Evolutionary conservation across 192 early-diverging fungal genomes (phyloP).

Genomic region (Spizellomyces sp.): DNA sequence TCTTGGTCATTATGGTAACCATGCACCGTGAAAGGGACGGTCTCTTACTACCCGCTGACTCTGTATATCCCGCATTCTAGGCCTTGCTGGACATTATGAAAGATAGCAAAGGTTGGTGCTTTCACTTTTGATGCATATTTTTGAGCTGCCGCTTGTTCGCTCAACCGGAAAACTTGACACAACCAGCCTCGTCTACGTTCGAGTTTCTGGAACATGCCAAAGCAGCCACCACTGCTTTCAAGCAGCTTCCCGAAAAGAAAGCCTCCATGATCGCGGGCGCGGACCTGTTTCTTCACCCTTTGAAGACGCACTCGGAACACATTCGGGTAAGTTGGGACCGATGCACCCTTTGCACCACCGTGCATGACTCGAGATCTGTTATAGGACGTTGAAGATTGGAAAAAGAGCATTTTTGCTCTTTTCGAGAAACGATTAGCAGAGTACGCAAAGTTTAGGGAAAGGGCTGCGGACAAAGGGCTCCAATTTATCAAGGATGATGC

Average conservation of each 20-base stretch:
- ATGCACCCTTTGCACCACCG: background rate
- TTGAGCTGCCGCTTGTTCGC: background rate
- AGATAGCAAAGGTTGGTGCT: slow-evolving; percentile 16
- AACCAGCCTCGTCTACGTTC: slow-evolving; percentile 78
- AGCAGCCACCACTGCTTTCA: slow-evolving; percentile 63
- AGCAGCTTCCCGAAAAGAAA: slow-evolving; percentile 66
- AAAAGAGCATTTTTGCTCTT: slow-evolving; percentile 3
- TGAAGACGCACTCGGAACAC: slow-evolving; percentile 61
- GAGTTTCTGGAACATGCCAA: slow-evolving; percentile 85
- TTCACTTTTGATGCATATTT: background rate
- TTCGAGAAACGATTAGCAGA: slow-evolving; percentile 7
- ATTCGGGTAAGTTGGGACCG: slow-evolving; percentile 29
- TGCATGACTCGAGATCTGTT: slow-evolving; percentile 48
- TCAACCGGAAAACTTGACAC: background rate
- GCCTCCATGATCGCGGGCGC: slow-evolving; percentile 87
- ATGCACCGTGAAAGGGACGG: background rate
- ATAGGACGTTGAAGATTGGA: slow-evolving; percentile 61
- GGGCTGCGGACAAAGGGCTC: slow-evolving; percentile 21
- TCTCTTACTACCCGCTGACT: background rate
- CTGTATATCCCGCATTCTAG: slow-evolving; percentile 1
- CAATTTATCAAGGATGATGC: slow-evolving; percentile 25
- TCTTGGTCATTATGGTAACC: slow-evolving; percentile 7
- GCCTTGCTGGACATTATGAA: slow-evolving; percentile 29
- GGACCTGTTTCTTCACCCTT: slow-evolving; percentile 77
- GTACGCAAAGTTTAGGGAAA: slow-evolving; percentile 8